Base-by-base conservation (phyloP, 1,284 basidiomycete genomes). In the Sporisorium sorghi region DNA sequence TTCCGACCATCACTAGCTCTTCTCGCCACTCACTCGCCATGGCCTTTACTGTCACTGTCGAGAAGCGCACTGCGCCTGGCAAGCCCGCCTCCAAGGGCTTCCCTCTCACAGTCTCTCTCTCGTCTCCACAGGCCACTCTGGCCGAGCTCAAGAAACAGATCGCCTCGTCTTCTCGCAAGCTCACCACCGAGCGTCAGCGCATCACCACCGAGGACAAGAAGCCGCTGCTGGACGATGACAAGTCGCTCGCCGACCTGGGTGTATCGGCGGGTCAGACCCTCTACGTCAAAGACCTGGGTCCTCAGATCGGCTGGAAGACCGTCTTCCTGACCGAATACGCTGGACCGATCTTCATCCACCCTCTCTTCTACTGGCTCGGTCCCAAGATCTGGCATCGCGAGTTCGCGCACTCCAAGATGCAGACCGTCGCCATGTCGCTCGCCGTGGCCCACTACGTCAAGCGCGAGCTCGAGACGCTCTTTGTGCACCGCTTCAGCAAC, bases 331-430 rank as follows among this genome's bases (percentile, higher is more conserved):
- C 79, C 46, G 83, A 84, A 50, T 82, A 82, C 40, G 77, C 87
- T 54, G 97, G 97, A 3, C 96, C 96, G 0, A 88, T 99, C 57
- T 72, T 97, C 79, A 91, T 99, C 78, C 95, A 98, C 85, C 93
- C 96, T 0, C 84, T 95, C 32, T 86, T 97, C 61, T 96, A 94
- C 85, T 86, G 90, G 80, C 88, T 91, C 73, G 90, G 90, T 1
- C 86, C 87, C 48, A 48, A 90, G 26, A 88, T 92, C 83, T 95
- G 92, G 10, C 85, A 86, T 23, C 85, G 87, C 17, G 55, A 71
- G 1, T 90, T 93, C 33, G 86, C 89, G 54, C 92, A 92, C 78
- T 93, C 92, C 78, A 84, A 87, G 48, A 84, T 97, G 80, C 94
- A 97, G 85, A 97, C 93, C 77, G 90, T 91, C 61, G 90, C 92